Conservation (phyloP, 306 rosid genomes). For the Sindora glabra region DNA sequence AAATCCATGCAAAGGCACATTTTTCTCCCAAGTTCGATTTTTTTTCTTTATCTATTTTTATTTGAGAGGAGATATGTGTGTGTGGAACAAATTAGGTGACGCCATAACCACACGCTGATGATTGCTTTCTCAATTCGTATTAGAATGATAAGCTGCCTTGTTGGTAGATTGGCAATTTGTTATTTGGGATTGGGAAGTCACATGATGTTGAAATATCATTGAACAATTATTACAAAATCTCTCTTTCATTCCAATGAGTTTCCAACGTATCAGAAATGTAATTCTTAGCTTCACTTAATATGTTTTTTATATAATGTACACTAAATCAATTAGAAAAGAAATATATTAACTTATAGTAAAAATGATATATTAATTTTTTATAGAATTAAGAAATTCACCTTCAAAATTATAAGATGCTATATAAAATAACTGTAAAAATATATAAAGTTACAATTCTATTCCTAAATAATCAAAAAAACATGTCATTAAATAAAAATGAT, state of each 20-base stretch:
- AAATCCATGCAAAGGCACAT: neutral
- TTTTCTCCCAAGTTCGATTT: neutral
- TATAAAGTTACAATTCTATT: no score
- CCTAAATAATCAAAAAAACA: no score
- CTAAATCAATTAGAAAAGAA: no score
- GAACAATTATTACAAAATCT: neutral
- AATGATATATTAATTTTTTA: no score
- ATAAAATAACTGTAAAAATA: no score
- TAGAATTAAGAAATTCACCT: no score
- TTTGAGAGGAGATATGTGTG: neutral
- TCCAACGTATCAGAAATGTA: no score
- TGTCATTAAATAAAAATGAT: no score
- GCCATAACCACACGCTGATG: neutral
- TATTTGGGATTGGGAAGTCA: neutral
- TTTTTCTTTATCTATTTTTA: neutral
- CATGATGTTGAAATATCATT: slow-evolving; percentile 13
- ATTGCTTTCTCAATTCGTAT: neutral
- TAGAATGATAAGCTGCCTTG: neutral
- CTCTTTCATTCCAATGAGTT: neutral
- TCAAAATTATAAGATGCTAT: no score
- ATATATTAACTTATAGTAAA: no score
- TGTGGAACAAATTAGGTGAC: neutral
- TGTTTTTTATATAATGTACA: no score
- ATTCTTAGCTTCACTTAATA: no score
- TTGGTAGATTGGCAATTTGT: slow-evolving; percentile 23